Percentiles rank a stretch among this genome's conserved stretches.
Conservation (phyloP, 345 rosid species). For the Gossypium ekmanianum region DNA sequence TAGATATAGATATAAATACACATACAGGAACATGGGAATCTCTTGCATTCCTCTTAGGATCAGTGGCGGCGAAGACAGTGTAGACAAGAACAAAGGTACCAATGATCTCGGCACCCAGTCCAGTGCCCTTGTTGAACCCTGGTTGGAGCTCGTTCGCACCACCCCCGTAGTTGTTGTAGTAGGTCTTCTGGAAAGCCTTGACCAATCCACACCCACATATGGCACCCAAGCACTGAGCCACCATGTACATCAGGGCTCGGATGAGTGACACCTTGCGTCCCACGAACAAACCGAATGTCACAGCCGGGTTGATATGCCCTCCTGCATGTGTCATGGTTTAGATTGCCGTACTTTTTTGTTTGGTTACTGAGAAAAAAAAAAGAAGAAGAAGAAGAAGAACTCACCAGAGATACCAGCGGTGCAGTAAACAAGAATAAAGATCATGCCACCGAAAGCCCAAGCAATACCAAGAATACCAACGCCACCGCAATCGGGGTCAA, state of each 20-base stretch:
- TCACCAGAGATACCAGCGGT: constrained; percentile 86
- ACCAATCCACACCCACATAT: constrained; percentile 59
- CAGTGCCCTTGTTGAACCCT: constrained; percentile 62
- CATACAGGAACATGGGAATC: constrained; percentile 79
- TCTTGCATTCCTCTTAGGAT: constrained; percentile 70
- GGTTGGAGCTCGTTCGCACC: constrained; percentile 45
- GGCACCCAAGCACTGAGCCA: constrained; percentile 64
- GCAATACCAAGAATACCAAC: constrained; percentile 90
- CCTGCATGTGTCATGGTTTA: constrained; percentile 23
- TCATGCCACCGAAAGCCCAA: constrained; percentile 98
- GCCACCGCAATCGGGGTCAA: constrained; percentile 50
- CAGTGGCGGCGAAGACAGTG: constrained; percentile 81
- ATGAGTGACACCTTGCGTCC: constrained; percentile 50
- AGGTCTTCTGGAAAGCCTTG: constrained; percentile 55
- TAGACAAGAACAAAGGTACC: constrained; percentile 76
- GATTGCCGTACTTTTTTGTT: neutral
- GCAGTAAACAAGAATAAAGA: constrained; percentile 88
- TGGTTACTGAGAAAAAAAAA: neutral
- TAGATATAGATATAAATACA: neutral
- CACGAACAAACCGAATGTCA: constrained; percentile 57
- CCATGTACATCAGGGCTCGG: constrained; percentile 51
- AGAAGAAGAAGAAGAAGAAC: neutral
- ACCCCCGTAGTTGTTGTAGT: constrained; percentile 57
- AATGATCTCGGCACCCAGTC: constrained; percentile 68
- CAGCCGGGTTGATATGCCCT: constrained; percentile 68